These are phyloP conservation scores for Nidula niveotomentosa DNA, from an alignment of 1,284 basidiomycete genomes.

Conservation along the genomic window DNA sequence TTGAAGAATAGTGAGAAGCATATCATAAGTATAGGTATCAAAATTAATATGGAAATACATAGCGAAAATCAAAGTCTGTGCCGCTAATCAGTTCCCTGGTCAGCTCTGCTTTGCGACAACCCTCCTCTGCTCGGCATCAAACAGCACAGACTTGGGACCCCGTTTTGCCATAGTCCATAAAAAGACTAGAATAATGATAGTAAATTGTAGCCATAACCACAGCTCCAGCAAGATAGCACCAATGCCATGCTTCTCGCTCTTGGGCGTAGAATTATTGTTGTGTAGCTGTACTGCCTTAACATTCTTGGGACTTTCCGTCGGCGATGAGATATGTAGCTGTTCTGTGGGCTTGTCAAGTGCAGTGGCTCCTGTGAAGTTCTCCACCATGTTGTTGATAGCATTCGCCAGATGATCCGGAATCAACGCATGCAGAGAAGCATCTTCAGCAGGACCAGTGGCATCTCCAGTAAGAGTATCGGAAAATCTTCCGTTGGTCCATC, in stretches of 20 bases:
- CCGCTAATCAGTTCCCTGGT: background rate
- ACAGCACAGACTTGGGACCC: constrained; percentile 68
- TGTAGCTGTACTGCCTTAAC: constrained; percentile 2
- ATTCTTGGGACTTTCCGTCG: background rate
- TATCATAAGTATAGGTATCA: no score
- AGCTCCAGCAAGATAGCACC: constrained; percentile 60
- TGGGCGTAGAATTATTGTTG: constrained; percentile 3
- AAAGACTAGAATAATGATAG: constrained; percentile 69
- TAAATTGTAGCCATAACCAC: constrained; percentile 82
- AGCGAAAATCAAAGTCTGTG: no score
- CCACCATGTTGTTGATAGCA: constrained; percentile 40
- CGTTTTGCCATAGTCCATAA: constrained; percentile 75
- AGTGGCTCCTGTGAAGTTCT: constrained; percentile 26
- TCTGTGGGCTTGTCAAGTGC: no score
- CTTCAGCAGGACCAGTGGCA: background rate
- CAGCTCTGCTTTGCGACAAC: constrained; percentile 11
- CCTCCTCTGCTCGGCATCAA: constrained; percentile 47
- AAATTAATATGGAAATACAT: no score
- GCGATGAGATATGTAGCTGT: background rate
- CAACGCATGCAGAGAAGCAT: constrained; percentile 8
- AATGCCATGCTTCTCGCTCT: constrained; percentile 29
- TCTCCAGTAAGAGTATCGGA: constrained; percentile 22
- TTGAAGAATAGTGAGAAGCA: no score
- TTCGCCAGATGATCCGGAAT: constrained; percentile 33
- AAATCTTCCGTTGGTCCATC: constrained; percentile 55